Conservation (phyloP, 495 filamentous ascomycete species). For the Aspergillus biplanus region DNA sequence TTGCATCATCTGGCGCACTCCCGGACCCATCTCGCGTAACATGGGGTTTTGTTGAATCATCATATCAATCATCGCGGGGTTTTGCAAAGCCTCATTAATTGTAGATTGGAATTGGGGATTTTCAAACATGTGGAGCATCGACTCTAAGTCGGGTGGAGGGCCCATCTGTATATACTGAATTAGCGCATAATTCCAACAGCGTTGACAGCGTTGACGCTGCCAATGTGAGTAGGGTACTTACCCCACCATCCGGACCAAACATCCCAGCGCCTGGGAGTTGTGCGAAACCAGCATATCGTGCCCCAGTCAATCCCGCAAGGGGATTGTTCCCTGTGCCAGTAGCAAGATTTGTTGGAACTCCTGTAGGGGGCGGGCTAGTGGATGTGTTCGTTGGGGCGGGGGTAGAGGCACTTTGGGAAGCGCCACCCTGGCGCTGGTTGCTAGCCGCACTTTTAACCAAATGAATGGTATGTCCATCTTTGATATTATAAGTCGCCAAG, state of each 20-base stretch:
- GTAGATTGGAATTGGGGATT: constrained; percentile 81
- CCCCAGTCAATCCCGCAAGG: constrained; percentile 87
- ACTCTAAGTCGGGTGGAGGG: constrained; percentile 76
- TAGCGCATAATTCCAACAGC: constrained; percentile 18
- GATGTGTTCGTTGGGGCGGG: constrained; percentile 54
- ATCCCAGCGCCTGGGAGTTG: constrained; percentile 84
- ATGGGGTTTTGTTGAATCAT: constrained; percentile 89
- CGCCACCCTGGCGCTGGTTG: constrained; percentile 71
- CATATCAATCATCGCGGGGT: constrained; percentile 88
- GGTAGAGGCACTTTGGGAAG: constrained; percentile 51
- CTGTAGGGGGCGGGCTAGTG: constrained; percentile 53
- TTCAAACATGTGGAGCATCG: constrained; percentile 80
- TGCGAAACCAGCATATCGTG: constrained; percentile 89
- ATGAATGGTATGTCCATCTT: constrained; percentile 93
- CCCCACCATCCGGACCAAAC: constrained; percentile 96
- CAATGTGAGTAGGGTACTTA: constrained; percentile 55
- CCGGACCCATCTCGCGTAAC: constrained; percentile 80
- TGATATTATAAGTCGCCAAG: constrained; percentile 87
- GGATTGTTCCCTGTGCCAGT: constrained; percentile 91
- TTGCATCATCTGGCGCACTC: constrained; percentile 79
- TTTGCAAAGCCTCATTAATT: constrained; percentile 93
- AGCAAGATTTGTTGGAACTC: constrained; percentile 87
- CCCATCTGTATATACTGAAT: constrained; percentile 71
- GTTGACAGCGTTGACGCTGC: not conserved
- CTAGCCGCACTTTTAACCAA: constrained; percentile 94